Conservation (phyloP, 768 basidiomycete species). For the Sporobolomyces pararoseus region DNA sequence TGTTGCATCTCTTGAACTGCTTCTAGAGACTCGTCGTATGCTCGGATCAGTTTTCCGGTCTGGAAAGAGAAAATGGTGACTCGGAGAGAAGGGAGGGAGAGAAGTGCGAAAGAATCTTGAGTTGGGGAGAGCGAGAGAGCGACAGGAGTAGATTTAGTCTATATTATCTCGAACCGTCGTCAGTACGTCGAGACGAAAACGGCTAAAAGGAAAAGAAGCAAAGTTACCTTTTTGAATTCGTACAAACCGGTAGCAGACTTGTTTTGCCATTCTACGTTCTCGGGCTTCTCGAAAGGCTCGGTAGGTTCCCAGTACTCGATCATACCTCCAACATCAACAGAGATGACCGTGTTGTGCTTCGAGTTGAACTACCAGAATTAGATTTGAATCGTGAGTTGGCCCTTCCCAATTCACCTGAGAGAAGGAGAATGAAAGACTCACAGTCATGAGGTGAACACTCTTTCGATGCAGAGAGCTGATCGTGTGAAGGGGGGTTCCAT, state of each 20-base stretch:
- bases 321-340: constrained; percentile 90
- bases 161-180: constrained; percentile 4
- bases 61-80: constrained; percentile 90
- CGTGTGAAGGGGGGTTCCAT: constrained; percentile 68
- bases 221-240: constrained; percentile 88
- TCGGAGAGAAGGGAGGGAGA: constrained; percentile 89
- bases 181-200: neutral
- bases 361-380: constrained; percentile 69
- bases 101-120: constrained; percentile 82
- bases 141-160: constrained; percentile 89
- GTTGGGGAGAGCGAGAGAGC: constrained; percentile 88
- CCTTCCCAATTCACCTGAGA: neutral
- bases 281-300: constrained; percentile 82
- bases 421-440: constrained; percentile 51
- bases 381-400: neutral
- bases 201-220: neutral
- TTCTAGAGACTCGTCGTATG: constrained; percentile 87
- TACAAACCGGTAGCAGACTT: constrained; percentile 90
- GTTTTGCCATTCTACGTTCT: constrained; percentile 78
- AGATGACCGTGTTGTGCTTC: constrained; percentile 82
- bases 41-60: constrained; percentile 78
- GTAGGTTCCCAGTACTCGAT: constrained; percentile 90
- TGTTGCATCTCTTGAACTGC: constrained; percentile 99
- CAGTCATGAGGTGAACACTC: constrained; percentile 87
- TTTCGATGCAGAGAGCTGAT: constrained; percentile 74